Conservation (phyloP, 208 protist genomes). For the Angomonas deanei region DNA sequence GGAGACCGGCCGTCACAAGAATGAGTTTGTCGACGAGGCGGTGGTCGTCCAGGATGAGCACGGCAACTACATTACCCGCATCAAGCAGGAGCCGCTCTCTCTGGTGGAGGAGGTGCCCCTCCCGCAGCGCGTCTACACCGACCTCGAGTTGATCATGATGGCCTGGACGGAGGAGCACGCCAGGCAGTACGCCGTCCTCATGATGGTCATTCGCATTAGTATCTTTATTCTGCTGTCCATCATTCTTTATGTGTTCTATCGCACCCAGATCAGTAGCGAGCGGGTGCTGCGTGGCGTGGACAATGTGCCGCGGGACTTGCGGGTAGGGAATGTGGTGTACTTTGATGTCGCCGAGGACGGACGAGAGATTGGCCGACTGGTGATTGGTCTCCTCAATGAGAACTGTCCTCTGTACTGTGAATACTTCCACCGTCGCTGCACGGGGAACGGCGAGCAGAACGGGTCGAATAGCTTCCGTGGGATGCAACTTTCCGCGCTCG, state of each 20-base stretch:
- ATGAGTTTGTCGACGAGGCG: conserved; percentile 47
- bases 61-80: conserved; percentile 57
- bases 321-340: conserved; percentile 85
- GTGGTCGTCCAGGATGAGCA: conserved; percentile 60
- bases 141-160: conserved; percentile 85
- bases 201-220: conserved; percentile 40
- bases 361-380: conserved; percentile 66
- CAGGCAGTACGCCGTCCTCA: conserved; percentile 66
- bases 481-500: conserved; percentile 51
- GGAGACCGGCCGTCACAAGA: conserved; percentile 5
- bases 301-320: conserved; percentile 77
- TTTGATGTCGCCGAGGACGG: conserved; percentile 85
- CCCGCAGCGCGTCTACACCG: conserved; percentile 66
- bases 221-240: conserved; percentile 73
- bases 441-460: conserved; percentile 55
- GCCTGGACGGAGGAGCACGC: conserved; percentile 88
- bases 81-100: conserved; percentile 62
- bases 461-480: conserved; percentile 70
- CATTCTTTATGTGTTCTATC: conserved; percentile 82
- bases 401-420: conserved; percentile 87
- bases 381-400: conserved; percentile 84
- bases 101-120: conserved; percentile 83
- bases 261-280: conserved; percentile 70
- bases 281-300: conserved; percentile 73
- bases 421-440: conserved; percentile 86